Conservation (phyloP, 2,329 filamentous ascomycete genomes). For the Cyphellophora europaea region DNA sequence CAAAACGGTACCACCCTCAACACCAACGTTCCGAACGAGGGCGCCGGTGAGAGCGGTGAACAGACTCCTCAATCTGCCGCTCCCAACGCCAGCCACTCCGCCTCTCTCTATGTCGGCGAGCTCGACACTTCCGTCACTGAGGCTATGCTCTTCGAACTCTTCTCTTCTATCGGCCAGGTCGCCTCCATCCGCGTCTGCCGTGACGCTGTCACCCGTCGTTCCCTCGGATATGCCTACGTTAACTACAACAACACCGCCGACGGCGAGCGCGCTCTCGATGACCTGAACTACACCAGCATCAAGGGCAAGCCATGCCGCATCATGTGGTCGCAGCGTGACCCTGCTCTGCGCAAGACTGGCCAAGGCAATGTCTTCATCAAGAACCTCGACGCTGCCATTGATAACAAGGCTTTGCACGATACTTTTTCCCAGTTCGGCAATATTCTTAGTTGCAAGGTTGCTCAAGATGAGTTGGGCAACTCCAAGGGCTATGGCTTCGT, state of each 20-base stretch:
- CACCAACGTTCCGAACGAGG: conserved; percentile 53
- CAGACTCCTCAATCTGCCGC: conserved; percentile 53
- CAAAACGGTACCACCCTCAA: conserved; percentile 51
- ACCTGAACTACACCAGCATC: conserved; percentile 99
- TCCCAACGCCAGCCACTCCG: conserved; percentile 82
- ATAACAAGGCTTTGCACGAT: conserved; percentile 99
- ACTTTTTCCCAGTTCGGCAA: conserved; percentile 98
- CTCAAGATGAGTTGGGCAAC: conserved; percentile 90
- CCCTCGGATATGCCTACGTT: conserved; percentile 97
- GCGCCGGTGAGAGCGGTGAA: conserved; percentile 38
- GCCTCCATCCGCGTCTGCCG: conserved; percentile 99
- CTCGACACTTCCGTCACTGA: conserved; percentile 96
- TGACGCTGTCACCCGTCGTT: conserved; percentile 96
- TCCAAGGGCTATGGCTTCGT: conserved; percentile 99
- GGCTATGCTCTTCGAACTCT: conserved; percentile 99
- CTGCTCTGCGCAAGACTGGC: conserved; percentile 96
- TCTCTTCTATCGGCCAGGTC: conserved; percentile 97
- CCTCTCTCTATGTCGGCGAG: conserved; percentile 97
- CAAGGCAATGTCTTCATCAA: conserved; percentile 99
- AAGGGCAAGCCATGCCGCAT: conserved; percentile 98
- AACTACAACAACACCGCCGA: conserved; percentile 98
- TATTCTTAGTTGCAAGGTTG: conserved; percentile 99
- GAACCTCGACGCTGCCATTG: conserved; percentile 96
- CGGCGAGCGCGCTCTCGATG: conserved; percentile 96
- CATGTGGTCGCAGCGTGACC: conserved; percentile 99